A percentile compares a stretch with the other conserved stretches of the same genome.
Conservation (phyloP, 345 rosid genomes). For the Eucalyptus cloeziana region DNA sequence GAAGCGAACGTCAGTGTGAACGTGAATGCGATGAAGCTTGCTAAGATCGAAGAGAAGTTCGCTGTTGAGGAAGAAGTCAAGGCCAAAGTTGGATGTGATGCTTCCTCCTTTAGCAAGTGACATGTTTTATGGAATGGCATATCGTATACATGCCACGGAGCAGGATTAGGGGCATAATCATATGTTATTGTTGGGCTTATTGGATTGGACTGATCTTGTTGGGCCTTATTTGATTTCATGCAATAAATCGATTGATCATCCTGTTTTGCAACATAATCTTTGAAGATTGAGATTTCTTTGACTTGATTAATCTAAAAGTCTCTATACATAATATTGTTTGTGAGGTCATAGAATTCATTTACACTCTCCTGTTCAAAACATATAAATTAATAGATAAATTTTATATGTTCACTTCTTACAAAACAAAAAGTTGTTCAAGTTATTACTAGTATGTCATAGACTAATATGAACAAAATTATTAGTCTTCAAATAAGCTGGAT, state of each 20-base stretch:
- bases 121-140: background rate
- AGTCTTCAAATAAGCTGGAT: background rate
- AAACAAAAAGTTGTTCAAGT: background rate
- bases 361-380: background rate
- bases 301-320: background rate
- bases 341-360: background rate
- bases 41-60: background rate
- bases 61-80: background rate
- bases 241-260: too few relatives aligned
- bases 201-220: background rate
- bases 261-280: background rate
- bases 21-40: background rate
- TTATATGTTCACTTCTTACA: background rate
- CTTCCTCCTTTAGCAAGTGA: background rate
- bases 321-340: background rate
- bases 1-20: background rate
- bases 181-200: background rate
- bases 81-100: background rate
- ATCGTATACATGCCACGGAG: background rate
- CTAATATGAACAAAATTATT: background rate
- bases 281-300: too few relatives aligned
- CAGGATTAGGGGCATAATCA: background rate
- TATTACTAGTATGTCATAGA: background rate
- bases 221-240: background rate
- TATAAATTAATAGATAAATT: too few relatives aligned